A percentile compares a stretch with the other conserved stretches of the same genome.
These are phyloP conservation scores for Candida morakotiae DNA, from an alignment of 805 yeast genomes.

Conservation along the genomic window DNA sequence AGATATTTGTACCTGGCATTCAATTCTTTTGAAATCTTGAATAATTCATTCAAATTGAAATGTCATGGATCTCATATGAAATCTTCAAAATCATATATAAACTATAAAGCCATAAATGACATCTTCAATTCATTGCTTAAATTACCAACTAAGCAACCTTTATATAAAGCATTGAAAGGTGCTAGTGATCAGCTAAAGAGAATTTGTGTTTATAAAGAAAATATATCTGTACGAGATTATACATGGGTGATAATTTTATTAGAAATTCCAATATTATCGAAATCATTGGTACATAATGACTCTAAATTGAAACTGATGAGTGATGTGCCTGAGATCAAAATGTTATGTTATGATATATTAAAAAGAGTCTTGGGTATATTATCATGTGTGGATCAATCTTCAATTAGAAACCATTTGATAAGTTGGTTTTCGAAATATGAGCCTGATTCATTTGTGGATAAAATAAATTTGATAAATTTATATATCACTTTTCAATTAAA, in stretches of 20 bases:
- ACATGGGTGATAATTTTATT: constrained; percentile 62
- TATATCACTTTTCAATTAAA: constrained; percentile 76
- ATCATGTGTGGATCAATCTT: constrained; percentile 42
- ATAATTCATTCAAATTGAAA: constrained; percentile 49
- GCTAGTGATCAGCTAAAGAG: constrained; percentile 50
- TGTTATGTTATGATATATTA: constrained; percentile 62
- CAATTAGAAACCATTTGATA: constrained; percentile 40
- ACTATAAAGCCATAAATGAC: constrained; percentile 43
- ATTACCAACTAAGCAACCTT: constrained; percentile 61
- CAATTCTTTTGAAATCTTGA: constrained; percentile 43
- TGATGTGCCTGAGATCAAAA: constrained; percentile 49
- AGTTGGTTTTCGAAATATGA: constrained; percentile 54
- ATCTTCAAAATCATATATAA: constrained; percentile 46
- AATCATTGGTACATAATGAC: constrained; percentile 37
- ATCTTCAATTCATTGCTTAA: constrained; percentile 43
- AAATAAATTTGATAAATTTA: constrained; percentile 67
- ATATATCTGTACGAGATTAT: constrained; percentile 40
- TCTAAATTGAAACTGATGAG: constrained; percentile 18
- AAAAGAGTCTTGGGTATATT: constrained; percentile 69
- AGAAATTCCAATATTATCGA: constrained; percentile 62
- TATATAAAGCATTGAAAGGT: constrained; percentile 50
- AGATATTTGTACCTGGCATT: constrained; percentile 44
- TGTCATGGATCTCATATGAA: constrained; percentile 23
- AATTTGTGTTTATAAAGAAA: constrained; percentile 32
- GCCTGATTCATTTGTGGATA: constrained; percentile 38